phyloP scores from a whole-genome alignment of 805 yeast genomes.

The Saccharomycopsis capsularis region DNA sequence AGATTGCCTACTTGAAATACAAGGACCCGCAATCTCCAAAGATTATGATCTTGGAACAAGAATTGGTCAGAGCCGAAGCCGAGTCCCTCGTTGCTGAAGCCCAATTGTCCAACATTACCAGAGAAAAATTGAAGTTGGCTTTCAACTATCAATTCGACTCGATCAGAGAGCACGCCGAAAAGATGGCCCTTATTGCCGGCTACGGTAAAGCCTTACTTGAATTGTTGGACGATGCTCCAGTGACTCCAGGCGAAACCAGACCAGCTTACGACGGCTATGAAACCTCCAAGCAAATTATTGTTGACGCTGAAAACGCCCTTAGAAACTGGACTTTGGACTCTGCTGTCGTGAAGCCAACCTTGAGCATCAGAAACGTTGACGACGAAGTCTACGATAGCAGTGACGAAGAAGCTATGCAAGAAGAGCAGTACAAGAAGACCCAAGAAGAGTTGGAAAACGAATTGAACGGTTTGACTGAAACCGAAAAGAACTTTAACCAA shows the following conservation, averaged over 20 bases:
- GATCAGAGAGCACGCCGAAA: slow-evolving; percentile 78
- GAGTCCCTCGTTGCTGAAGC: slow-evolving; percentile 90
- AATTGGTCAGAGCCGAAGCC: slow-evolving; percentile 86
- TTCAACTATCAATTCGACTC: slow-evolving; percentile 82
- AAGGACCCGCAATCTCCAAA: slow-evolving; percentile 79
- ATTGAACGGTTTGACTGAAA: slow-evolving; percentile 19
- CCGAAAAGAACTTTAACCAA: slow-evolving; percentile 17
- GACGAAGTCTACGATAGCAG: slow-evolving; percentile 45
- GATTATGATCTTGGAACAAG: slow-evolving; percentile 77
- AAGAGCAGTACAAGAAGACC: slow-evolving; percentile 42
- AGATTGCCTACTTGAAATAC: slow-evolving; percentile 76
- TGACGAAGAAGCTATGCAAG: slow-evolving; percentile 40
- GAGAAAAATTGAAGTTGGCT: slow-evolving; percentile 81
- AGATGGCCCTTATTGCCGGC: slow-evolving; percentile 79
- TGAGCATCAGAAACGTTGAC: slow-evolving; percentile 51
- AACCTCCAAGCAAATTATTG: slow-evolving; percentile 79
- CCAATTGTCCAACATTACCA: slow-evolving; percentile 79
- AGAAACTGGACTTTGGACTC: slow-evolving; percentile 79
- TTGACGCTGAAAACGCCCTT: slow-evolving; percentile 78
- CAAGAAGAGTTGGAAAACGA: slow-evolving; percentile 47
- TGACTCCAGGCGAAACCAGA: slow-evolving; percentile 89
- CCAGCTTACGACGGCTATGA: slow-evolving; percentile 85
- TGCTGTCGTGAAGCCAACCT: slow-evolving; percentile 77
- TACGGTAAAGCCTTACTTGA: slow-evolving; percentile 84
- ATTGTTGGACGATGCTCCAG: slow-evolving; percentile 76